These are phyloP conservation scores for Dothidotthia symphoricarpi DNA, from an alignment of 2,329 filamentous ascomycete genomes.

Conservation along the genomic window DNA sequence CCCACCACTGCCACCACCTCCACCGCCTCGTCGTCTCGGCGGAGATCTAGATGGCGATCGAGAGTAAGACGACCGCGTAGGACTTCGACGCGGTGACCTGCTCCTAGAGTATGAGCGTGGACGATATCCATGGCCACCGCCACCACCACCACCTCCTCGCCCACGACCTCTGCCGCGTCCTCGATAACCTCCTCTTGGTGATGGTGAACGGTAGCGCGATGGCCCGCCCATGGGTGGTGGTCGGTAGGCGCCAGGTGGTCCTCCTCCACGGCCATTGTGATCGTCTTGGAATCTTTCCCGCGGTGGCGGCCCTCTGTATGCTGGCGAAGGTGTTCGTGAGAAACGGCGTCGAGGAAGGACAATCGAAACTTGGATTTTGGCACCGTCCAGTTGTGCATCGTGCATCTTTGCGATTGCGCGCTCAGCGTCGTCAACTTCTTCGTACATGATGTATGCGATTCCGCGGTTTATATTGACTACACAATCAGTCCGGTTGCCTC, in stretches of 20 bases:
- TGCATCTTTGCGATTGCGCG: slow-evolving; percentile 94
- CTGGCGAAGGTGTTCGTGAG: slow-evolving; percentile 72
- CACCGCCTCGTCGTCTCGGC: slow-evolving; percentile 24
- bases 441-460: slow-evolving; percentile 87
- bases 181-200: slow-evolving; percentile 37
- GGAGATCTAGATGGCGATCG: slow-evolving; percentile 40
- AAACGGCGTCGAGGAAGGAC: slow-evolving; percentile 81
- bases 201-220: slow-evolving; percentile 37
- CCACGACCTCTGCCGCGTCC: slow-evolving; percentile 39
- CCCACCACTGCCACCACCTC: slow-evolving; percentile 24
- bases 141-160: slow-evolving; percentile 29
- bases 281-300: slow-evolving; percentile 26
- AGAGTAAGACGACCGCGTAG: slow-evolving; percentile 43
- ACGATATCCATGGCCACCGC: slow-evolving; percentile 33
- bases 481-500: slow-evolving; percentile 6
- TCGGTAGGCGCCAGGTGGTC: slow-evolving; percentile 38
- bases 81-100: slow-evolving; percentile 44
- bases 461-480: slow-evolving; percentile 85
- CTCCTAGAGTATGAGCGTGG: slow-evolving; percentile 39
- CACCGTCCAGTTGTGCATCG: slow-evolving; percentile 88
- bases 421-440: slow-evolving; percentile 75
- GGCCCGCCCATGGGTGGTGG: slow-evolving; percentile 39
- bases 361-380: slow-evolving; percentile 80
- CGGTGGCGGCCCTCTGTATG: slow-evolving; percentile 55
- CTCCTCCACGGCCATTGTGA: slow-evolving; percentile 25